Base-by-base conservation (phyloP, 2,329 filamentous ascomycete genomes). In the Aspergillus spinulosporus region DNA sequence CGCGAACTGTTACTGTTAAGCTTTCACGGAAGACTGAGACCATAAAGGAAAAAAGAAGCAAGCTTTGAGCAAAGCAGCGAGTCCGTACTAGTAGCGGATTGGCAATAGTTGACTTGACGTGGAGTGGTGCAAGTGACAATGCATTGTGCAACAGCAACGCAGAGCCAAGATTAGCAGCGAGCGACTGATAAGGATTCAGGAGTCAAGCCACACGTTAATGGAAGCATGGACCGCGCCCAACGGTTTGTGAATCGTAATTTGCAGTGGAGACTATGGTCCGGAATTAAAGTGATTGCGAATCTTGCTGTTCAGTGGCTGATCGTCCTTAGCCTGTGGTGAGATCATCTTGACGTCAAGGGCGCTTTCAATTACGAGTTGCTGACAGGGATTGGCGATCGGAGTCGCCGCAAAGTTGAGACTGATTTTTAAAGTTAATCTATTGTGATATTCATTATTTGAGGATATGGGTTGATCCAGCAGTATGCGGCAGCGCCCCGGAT, bases 291-390 rank as follows among this genome's bases (percentile, higher is more conserved):
- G 12, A n/a, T 50, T 44, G 48, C n/a, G 48, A 50, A 15, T 42
- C 26, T 26, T 42, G 40, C 37, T 12, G 8, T n/a, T 34, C n/a
- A 47, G 26, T 47, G 14, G 50, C 50, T 52, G 50, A 40, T 47
- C 34, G 34, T n/a, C 11, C 40, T 37, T 47, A 39, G 34, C 31
- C 5, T n/a, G n/a, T 8, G 6, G 34, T 52, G 50, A 46, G 50
- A 47, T 52, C 50, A 52, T 47, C 21, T 46, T 52, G 50, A 52
- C 50, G 50, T 52, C 45, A 21, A 21, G n/a, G 21, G n/a, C 34
- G 9, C 15, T 46, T 6, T 32, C 31, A 14, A 8, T 12, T 12
- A 12, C 34, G 34, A 34, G 21, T 12, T 11, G 9, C n/a, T 12
- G 34, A 12, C 9, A 37, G 4, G n/a, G 34, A 37, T 4, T 37